Conservation (phyloP, 495 filamentous ascomycete genomes). For the Achaetomiella virescens region DNA sequence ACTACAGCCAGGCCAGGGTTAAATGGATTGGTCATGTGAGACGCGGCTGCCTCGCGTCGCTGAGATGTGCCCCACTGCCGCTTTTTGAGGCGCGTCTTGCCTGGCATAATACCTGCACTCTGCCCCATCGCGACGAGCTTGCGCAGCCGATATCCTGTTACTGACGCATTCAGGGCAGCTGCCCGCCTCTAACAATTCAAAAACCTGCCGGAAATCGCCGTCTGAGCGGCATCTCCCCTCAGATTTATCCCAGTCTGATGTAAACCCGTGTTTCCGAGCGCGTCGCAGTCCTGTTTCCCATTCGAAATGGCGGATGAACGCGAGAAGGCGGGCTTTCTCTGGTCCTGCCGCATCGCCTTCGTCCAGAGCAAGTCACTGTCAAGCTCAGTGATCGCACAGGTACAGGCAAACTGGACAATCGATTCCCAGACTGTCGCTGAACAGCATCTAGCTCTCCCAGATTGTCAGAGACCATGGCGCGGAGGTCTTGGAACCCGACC, state of each 20-base stretch:
- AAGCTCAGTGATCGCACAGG: conserved; percentile 36
- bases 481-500: conserved; percentile 40
- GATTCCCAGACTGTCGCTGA: conserved; percentile 27
- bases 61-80: conserved; percentile 3
- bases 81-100: conserved; percentile 22
- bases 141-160: background rate
- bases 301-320: conserved; percentile 35
- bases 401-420: conserved; percentile 22
- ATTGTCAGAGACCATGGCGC: conserved; percentile 54
- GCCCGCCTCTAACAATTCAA: background rate
- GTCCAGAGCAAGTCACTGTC: conserved; percentile 40
- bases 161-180: background rate
- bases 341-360: conserved; percentile 39
- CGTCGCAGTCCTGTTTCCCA: conserved; percentile 13
- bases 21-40: conserved; percentile 25
- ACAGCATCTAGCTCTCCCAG: conserved; percentile 34
- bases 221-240: background rate
- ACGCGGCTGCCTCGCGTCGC: conserved; percentile 27
- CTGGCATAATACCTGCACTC: background rate
- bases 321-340: conserved; percentile 28
- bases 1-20: conserved; percentile 3
- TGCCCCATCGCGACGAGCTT: background rate
- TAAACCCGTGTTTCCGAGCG: conserved; percentile 10
- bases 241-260: background rate
- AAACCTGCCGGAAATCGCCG: background rate